These are phyloP conservation scores for Fusarium cicatricum DNA, from an alignment of 2,329 filamentous ascomycete species.

Conservation along the genomic window DNA sequence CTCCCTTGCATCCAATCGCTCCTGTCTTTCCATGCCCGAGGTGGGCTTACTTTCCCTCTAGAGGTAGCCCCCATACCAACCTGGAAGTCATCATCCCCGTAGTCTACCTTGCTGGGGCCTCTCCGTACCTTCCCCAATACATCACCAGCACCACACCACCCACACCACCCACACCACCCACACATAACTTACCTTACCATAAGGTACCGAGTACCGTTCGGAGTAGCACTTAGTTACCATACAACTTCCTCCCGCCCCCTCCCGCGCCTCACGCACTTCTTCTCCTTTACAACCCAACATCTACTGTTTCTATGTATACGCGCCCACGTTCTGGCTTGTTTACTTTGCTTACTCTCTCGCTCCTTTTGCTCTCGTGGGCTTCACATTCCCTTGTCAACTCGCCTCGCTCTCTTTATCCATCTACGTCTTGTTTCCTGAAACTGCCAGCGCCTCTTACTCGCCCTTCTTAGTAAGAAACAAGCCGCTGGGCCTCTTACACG, in stretches of 20 bases:
- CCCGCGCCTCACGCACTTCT: constrained; percentile 16
- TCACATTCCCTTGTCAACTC: constrained; percentile 26
- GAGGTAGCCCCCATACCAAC: constrained; percentile 15
- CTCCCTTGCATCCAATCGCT: constrained; percentile 26
- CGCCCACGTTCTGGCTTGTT: constrained; percentile 20
- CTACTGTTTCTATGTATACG: constrained; percentile 17
- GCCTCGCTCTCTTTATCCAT: constrained; percentile 15
- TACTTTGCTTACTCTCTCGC: constrained; percentile 13
- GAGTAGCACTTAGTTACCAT: constrained; percentile 9
- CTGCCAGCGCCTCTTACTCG: constrained; percentile 22
- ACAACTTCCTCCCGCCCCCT: constrained; percentile 34
- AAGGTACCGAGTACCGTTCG: no score
- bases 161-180: not conserved
- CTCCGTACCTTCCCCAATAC: not conserved
- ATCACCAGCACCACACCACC: not conserved
- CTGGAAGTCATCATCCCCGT: constrained; percentile 7
- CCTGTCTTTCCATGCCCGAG: constrained; percentile 17
- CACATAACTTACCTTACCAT: no score
- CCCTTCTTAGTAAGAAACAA: constrained; percentile 30
- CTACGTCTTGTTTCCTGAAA: constrained; percentile 4
- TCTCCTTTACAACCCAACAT: constrained; percentile 10
- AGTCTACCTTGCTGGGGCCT: not conserved
- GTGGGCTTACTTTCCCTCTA: not conserved
- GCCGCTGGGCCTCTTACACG: constrained; percentile 9
- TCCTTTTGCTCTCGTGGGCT: constrained; percentile 14